phyloP scores from a whole-genome alignment of 768 basidiomycete genomes.

The Amanita subjunquillea region DNA sequence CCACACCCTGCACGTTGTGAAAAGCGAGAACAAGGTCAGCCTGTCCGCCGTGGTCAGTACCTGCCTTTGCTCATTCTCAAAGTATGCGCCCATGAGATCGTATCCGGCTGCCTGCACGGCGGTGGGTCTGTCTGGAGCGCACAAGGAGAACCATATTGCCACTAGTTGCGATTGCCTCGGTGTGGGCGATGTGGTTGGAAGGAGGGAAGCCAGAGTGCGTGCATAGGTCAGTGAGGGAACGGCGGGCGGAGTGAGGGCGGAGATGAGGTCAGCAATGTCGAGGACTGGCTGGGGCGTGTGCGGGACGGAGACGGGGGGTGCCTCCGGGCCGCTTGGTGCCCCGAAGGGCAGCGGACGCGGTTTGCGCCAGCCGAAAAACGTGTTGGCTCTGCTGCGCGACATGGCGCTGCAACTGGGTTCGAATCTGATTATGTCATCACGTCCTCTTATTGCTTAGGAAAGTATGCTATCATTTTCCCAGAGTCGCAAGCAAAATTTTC shows the following conservation, averaged over 20 bases:
- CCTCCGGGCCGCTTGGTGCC: background rate
- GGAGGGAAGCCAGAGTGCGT: slow-evolving; percentile 40
- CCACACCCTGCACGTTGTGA: slow-evolving; percentile 26
- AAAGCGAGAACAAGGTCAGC: slow-evolving; percentile 53
- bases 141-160: slow-evolving; percentile 53
- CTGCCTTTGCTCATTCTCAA: slow-evolving; percentile 31
- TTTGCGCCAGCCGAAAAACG: background rate
- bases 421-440: background rate
- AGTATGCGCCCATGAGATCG: slow-evolving; percentile 63
- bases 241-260: slow-evolving; percentile 38
- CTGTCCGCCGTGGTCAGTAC: slow-evolving; percentile 46
- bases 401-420: background rate
- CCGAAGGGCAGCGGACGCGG: background rate
- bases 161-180: slow-evolving; percentile 43
- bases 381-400: background rate
- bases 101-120: slow-evolving; percentile 58
- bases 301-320: background rate
- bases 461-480: no score
- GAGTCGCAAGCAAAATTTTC: no score
- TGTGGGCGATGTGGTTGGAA: slow-evolving; percentile 43
- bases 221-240: slow-evolving; percentile 63
- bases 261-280: slow-evolving; percentile 30
- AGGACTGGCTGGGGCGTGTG: slow-evolving; percentile 11
- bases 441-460: no score
- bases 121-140: slow-evolving; percentile 39